These are phyloP conservation scores for Lipomyces yarrowii DNA, from an alignment of 1,139 yeast genomes.

Conservation along the genomic window DNA sequence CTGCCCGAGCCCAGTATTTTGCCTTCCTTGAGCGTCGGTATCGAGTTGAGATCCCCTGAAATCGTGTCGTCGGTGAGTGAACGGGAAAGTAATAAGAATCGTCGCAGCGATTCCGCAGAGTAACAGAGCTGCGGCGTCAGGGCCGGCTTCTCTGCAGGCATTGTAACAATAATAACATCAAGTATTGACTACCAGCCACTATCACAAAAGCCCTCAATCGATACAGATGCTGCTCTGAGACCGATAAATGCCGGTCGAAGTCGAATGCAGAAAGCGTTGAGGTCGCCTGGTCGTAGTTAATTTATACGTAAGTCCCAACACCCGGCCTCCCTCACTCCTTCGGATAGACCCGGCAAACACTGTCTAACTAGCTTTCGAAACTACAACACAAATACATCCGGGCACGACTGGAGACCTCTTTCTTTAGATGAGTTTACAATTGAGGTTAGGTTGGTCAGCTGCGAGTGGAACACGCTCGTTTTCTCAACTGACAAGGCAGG, in stretches of 20 bases:
- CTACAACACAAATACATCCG: too few relatives aligned
- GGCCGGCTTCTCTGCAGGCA: slow-evolving; percentile 11
- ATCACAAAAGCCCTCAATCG: too few relatives aligned
- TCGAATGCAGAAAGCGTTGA: not conserved
- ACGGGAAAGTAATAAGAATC: slow-evolving; percentile 26
- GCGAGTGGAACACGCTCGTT: too few relatives aligned
- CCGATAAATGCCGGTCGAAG: not conserved
- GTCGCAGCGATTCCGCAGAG: slow-evolving; percentile 22
- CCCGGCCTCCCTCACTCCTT: too few relatives aligned
- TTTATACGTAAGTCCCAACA: too few relatives aligned
- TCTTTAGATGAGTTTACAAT: too few relatives aligned
- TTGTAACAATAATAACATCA: slow-evolving; percentile 3
- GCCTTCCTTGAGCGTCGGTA: slow-evolving; percentile 10
- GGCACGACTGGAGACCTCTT: too few relatives aligned
- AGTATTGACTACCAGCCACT: not conserved
- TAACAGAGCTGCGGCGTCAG: slow-evolving; percentile 23
- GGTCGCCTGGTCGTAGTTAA: not conserved
- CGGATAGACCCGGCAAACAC: too few relatives aligned
- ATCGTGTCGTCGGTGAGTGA: slow-evolving; percentile 23
- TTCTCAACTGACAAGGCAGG: too few relatives aligned
- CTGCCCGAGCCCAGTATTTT: not conserved
- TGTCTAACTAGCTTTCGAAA: too few relatives aligned
- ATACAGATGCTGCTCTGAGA: not conserved
- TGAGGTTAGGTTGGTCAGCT: too few relatives aligned
- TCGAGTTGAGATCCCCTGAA: slow-evolving; percentile 26